Evolutionary conservation across 805 yeast genomes (phyloP), one percentile per base, ranked within the genome.

Genomic region (Teunomyces stri): DNA sequence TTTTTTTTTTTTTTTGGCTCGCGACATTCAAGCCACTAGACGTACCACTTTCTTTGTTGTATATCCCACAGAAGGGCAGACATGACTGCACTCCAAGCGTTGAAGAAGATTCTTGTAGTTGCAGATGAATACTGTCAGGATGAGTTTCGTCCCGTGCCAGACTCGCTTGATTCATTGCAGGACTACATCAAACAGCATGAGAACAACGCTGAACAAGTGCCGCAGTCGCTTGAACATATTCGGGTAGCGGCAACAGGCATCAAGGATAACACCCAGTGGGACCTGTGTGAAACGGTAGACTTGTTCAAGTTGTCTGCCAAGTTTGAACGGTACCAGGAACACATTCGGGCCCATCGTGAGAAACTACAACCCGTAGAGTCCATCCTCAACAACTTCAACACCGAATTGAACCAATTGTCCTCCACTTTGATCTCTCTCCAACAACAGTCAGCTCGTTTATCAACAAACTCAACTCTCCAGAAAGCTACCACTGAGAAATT

Each of bases 351-450:
- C 11, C 67, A 74, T n/a, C 54, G 70, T 33, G 50, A 59, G 1
- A 69, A 66, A 44, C 52, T 37, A 21, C 63, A 59, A 31, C 86
- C 88, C 3, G 66, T 87, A 28, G 79, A 78, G 48, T 61, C 65
- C 1, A 80, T 82, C 49, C 66, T 89, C 42, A 59, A 60, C 9
- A 65, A 69, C 28, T 88, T 90, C 65, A 84, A 84, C 58, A 48
- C 57, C 2, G 85, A 85, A 49, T 72, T 72, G 46, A 48, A 52
- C 15, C 54, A 55, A 15, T 54, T 72, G 12, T 65, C 74, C 3
- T 52, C 66, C 5, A 66, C 66, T 18, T 59, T 72, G 31, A 53
- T 60, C 2, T 47, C 65, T 11, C 58, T 72, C 6, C 72, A 70
- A 45, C 57, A 64, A 31, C 66, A 70, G 45, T 67, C 74, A n/a